Percentiles rank a stretch among this genome's conserved stretches.
Evolutionary conservation across 306 rosid species (phyloP).

Genomic region (Cicer bijugum): DNA sequence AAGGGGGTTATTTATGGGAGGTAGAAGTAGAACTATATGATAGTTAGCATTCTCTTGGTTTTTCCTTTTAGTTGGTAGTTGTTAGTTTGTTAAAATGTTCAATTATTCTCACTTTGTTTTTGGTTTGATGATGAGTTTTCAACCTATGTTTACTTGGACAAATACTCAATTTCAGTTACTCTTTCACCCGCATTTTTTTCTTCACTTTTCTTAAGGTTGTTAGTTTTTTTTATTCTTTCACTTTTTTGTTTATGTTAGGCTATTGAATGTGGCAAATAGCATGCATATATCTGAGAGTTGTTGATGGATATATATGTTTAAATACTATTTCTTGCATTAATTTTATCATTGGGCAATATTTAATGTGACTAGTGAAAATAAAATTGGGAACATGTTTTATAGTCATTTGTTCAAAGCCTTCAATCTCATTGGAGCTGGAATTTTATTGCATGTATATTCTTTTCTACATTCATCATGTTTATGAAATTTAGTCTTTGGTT

Average conservation of each 20-base stretch:
- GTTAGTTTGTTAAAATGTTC: no score
- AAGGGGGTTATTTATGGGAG: no score
- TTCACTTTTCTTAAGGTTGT: background rate
- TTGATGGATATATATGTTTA: background rate
- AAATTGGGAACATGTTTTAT: background rate
- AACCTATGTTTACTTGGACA: no score
- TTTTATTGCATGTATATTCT: background rate
- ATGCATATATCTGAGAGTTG: constrained; percentile 5
- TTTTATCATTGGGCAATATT: background rate
- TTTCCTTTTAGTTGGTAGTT: no score
- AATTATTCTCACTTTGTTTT: no score
- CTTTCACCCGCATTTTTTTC: no score
- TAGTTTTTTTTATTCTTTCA: background rate
- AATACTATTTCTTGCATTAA: constrained; percentile 4
- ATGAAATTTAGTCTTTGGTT: constrained; percentile 15
- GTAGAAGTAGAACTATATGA: no score
- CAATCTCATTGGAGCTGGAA: constrained; percentile 10
- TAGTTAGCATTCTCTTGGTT: no score
- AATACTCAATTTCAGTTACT: no score
- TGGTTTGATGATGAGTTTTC: no score
- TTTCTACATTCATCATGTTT: background rate
- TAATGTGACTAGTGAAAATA: background rate
- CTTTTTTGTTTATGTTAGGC: constrained; percentile 3
- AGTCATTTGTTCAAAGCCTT: constrained; percentile 23
- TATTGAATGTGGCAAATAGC: background rate